Evolutionary conservation across 2,329 filamentous ascomycete species (phyloP).

Genomic region (Mollisia scopiformis): DNA sequence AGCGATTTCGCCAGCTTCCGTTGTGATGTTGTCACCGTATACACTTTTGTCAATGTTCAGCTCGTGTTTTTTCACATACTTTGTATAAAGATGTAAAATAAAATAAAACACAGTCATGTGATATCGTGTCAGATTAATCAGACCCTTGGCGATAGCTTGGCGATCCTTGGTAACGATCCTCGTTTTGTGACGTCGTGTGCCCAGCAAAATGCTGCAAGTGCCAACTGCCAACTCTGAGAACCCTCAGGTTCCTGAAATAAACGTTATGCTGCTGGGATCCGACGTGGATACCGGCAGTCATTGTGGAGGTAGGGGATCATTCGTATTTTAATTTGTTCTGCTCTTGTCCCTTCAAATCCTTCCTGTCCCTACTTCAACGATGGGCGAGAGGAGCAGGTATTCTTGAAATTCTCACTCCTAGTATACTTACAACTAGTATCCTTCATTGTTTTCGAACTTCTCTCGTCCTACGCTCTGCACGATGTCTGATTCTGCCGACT

Average conservation of each 20-base stretch:
- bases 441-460: background rate
- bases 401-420: background rate
- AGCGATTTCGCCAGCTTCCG: too few species aligned
- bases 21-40: too few species aligned
- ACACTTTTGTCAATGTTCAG: too few species aligned
- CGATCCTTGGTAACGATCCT: background rate
- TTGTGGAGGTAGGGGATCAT: background rate
- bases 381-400: background rate
- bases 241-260: background rate
- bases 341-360: background rate
- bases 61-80: too few species aligned
- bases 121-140: background rate
- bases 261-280: background rate
- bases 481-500: conserved; percentile 18
- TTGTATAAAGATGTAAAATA: too few species aligned
- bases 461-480: background rate
- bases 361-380: background rate
- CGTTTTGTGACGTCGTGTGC: conserved; percentile 1
- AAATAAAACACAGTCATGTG: background rate
- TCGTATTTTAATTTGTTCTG: background rate
- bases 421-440: background rate
- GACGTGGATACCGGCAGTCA: background rate
- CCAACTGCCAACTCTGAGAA: background rate
- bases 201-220: too few species aligned
- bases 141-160: background rate